Base-by-base conservation (phyloP, 306 rosid genomes). In the Cicer cuneatum region DNA sequence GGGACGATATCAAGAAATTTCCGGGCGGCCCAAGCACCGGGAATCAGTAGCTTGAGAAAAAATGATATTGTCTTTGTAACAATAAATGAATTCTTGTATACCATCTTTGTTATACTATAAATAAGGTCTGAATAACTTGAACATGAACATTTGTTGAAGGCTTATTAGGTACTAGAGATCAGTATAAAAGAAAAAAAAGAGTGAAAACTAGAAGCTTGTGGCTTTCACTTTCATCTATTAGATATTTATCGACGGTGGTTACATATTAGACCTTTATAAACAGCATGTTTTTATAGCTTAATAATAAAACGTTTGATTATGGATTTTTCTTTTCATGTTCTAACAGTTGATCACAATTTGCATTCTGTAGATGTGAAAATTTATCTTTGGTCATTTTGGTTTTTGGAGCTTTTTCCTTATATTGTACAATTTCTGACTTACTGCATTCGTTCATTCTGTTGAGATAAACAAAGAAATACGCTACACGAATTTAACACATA, bases 1-100 rank as follows among this genome's bases (percentile, higher is more conserved):
- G 97, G 98, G 98, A 91, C 74, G 98, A 90, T 87, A 82, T 85
- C 65, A 89, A 88, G 83, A 89, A 81, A 78, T 86, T 81, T 72
- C 84, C 69, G 51, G 93, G 80, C 10, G 79, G 96, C 54, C 92
- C 96, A 59, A 19, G 83, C 18, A 53, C 88, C 14, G 97, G 98
- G 80, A 91, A 93, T 69, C 97, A 91, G 89, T 89, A 89, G 84
- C 21, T 45, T 69, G 40, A 45, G 42, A 49, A 10, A 41, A 41
- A 37, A 63, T 49, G 19, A 56, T 51, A 70, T 52, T 51, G 24
- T 69, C 47, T 64, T 63, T 72, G 82, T 74, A 63, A 61, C 48
- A 62, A 56, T 35, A 65, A 73, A 77, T 56, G 74, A 29, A 38
- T 43, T 66, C 37, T 39, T 4, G 58, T 69, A 45, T 14, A 49